Base-by-base conservation (phyloP, 108 stramenopile genomes). In the Nitzschia palea region DNA sequence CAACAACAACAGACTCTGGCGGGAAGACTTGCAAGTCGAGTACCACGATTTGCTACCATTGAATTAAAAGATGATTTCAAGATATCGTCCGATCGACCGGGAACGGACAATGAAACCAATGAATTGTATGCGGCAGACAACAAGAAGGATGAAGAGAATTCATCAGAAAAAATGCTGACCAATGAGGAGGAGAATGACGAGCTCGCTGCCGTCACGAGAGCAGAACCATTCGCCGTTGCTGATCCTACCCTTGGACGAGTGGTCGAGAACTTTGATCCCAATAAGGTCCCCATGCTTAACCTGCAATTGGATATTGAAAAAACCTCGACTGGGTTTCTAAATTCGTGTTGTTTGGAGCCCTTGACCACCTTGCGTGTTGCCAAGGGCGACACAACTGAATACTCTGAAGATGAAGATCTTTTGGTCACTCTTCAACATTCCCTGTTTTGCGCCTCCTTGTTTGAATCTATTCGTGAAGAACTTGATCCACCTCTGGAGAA, bases 401-500 rank as follows among this genome's bases (percentile, higher is more conserved):
- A 70, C 22, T 25, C 59, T 1, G 20, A 61, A 40, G 92, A 94
- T 59, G 89, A 90, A 62, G 70, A 76, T 4, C 71, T 90, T 14
- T 75, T 94, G 45, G 78, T 84, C 55, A 72, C 87, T 27, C 78
- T 94, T 50, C 92, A 94, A 51, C 92, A 94, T 71, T 94, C 92
- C 12, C 58, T 94, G 32, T 90, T 90, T 60, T 94, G 92, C 65
- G 89, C 92, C n/a, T 84, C 84, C 36, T 78, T 94, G 10, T 94
- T 94, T 61, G 92, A 94, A 58, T 86, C 87, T 5, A 90, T 94
- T 67, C 80, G 89, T 54, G 61, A 68, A 20, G 92, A 94, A 50
- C 68, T 84, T 23, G 81, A 78, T 31, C 63, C 78, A 31, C 55
- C 73, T n/a, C 68, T 67, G n/a, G 59, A 75, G 9, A 54, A 34